phyloP scores from a whole-genome alignment of 306 rosid genomes.

The Cucumis melo region DNA sequence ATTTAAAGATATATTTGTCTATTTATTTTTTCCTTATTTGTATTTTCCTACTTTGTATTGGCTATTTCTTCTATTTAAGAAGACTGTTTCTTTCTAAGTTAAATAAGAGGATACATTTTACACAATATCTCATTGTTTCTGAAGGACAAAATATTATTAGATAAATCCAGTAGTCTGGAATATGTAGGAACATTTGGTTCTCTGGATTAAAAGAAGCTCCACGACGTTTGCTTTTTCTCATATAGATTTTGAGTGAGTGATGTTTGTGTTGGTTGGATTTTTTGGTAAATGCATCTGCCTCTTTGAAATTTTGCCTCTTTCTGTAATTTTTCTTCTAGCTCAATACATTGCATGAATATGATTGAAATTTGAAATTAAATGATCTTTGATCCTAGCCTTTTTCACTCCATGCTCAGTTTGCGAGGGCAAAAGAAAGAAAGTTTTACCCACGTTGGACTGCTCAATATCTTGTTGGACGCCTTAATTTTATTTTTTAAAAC shows the following conservation, averaged over 20 bases:
- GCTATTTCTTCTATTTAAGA: too few relatives aligned
- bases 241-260: background rate
- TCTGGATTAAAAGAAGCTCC: background rate
- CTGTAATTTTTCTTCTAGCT: background rate
- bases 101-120: too few relatives aligned
- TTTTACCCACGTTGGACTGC: background rate
- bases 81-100: too few relatives aligned
- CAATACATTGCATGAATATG: background rate
- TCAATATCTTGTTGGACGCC: background rate
- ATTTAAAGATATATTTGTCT: too few relatives aligned
- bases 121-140: background rate
- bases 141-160: background rate
- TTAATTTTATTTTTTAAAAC: background rate
- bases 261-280: background rate
- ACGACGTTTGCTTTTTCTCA: background rate
- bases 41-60: too few relatives aligned
- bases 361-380: background rate
- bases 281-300: background rate
- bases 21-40: too few relatives aligned
- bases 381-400: background rate
- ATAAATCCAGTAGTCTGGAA: background rate
- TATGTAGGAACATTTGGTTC: background rate
- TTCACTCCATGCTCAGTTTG: background rate
- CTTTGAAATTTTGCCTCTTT: background rate
- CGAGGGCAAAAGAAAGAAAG: background rate